Conservation (phyloP, 305 asterid genomes). For the Solanum hybrid region DNA sequence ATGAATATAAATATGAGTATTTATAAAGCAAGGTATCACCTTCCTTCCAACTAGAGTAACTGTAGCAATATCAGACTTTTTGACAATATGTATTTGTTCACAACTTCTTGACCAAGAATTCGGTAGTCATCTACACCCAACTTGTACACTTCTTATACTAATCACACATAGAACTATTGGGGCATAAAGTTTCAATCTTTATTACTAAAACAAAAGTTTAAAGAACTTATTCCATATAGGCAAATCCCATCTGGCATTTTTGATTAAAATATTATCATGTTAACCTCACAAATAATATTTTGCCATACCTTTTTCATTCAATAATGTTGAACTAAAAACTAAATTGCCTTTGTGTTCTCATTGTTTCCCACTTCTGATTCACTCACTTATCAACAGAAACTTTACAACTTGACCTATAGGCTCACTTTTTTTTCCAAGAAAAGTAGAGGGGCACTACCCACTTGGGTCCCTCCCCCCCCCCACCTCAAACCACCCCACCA, state of each 20-base stretch:
- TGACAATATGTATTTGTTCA: neutral
- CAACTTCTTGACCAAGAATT: conserved; percentile 4
- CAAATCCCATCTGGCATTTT: conserved; percentile 1
- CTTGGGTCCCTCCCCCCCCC: neutral
- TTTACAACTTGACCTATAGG: neutral
- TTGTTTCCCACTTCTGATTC: neutral
- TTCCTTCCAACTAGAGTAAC: neutral
- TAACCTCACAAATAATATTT: neutral
- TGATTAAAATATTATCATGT: neutral
- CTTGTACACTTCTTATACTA: neutral
- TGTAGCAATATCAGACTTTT: neutral
- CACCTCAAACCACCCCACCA: neutral
- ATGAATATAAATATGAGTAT: neutral
- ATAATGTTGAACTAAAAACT: neutral
- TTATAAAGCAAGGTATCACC: conserved; percentile 1
- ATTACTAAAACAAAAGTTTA: neutral
- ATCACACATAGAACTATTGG: neutral
- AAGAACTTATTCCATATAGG: neutral
- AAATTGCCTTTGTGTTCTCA: neutral
- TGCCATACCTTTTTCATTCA: neutral
- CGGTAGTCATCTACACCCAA: neutral
- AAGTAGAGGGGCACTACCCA: neutral
- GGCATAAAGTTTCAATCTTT: neutral
- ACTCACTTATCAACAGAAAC: neutral
- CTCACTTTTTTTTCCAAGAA: neutral